Evolutionary conservation across 768 basidiomycete genomes (phyloP).

Genomic region (Tulasnella sp.): DNA sequence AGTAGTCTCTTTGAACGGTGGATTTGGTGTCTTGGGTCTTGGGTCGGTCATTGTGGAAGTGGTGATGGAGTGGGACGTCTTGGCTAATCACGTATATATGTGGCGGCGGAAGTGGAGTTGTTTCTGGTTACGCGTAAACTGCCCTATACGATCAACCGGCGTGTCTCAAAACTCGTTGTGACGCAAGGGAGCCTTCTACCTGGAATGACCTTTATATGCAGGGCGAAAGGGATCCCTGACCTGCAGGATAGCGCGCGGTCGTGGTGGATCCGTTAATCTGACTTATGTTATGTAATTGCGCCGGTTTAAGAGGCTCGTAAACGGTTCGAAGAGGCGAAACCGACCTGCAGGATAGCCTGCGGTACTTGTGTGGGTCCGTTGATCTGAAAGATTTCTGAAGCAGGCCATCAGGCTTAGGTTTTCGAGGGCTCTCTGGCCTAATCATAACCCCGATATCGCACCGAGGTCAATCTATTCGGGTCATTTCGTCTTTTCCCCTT

Average conservation of each 20-base stretch:
- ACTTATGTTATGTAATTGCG: no score
- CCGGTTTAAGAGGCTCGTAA: no score
- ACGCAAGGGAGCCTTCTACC: not conserved
- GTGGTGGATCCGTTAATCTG: no score
- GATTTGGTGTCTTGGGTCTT: not conserved
- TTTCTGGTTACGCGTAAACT: not conserved
- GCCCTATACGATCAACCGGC: not conserved
- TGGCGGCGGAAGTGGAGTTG: not conserved
- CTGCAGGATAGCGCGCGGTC: not conserved
- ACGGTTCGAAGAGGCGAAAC: no score
- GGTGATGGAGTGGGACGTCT: not conserved
- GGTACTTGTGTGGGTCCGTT: no score
- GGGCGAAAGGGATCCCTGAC: not conserved
- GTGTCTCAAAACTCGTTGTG: not conserved
- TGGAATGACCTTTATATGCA: not conserved
- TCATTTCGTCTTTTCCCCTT: no score
- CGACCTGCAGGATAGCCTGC: not conserved
- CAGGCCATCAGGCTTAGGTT: no score
- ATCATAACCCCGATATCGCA: no score
- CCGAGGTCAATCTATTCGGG: no score
- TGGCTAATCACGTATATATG: not conserved
- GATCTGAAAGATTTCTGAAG: no score
- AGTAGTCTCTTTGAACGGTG: not conserved
- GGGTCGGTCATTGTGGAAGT: not conserved
- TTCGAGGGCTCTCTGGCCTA: no score